A percentile compares a stretch with the other conserved stretches of the same genome.
Conservation (phyloP, 495 filamentous ascomycete species). For the Penicillium turbatum region DNA sequence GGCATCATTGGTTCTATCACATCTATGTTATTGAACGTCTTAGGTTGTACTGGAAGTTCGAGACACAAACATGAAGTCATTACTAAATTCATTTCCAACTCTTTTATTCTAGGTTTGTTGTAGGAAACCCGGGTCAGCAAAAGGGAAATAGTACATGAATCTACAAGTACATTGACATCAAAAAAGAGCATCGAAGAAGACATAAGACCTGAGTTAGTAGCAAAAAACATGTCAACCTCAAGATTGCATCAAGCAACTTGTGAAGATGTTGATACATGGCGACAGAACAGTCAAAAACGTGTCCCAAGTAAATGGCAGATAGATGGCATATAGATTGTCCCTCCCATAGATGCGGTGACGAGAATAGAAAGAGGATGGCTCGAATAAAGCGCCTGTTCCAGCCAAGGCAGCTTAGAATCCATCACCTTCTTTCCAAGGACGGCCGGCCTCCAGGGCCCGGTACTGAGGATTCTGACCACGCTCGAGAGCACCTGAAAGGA, state of each 20-base stretch:
- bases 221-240: neutral
- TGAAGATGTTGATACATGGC: neutral
- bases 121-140: neutral
- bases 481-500: slow-evolving; percentile 40
- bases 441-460: slow-evolving; percentile 50
- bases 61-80: neutral
- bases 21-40: no score
- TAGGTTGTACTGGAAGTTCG: neutral
- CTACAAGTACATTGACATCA: neutral
- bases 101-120: neutral
- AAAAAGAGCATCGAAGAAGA: neutral
- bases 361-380: neutral
- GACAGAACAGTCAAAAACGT: neutral
- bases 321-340: slow-evolving; percentile 2
- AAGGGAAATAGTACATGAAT: neutral
- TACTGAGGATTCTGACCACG: slow-evolving; percentile 49
- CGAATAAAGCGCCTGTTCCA: neutral
- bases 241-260: neutral
- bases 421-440: slow-evolving; percentile 50
- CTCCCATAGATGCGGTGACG: neutral
- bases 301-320: neutral
- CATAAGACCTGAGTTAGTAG: neutral
- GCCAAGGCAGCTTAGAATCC: slow-evolving; percentile 33
- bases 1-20: no score
- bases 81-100: neutral